These are phyloP conservation scores for Entomortierella chlamydospora DNA, from an alignment of 192 early-diverging fungal species.

Conservation along the genomic window DNA sequence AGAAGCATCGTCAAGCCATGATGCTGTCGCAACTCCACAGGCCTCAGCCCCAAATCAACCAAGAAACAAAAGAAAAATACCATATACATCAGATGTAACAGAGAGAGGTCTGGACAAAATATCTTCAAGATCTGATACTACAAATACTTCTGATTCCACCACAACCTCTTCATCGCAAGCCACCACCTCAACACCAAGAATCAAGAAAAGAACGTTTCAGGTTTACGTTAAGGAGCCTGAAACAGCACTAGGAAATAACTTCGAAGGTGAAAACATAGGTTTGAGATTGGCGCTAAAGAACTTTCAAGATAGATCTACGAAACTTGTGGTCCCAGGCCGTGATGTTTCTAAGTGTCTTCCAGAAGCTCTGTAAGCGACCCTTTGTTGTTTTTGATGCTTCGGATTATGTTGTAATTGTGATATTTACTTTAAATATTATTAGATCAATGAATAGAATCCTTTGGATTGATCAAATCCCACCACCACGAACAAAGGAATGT, in stretches of 20 bases:
- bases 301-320: neutral
- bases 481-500: neutral
- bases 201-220: neutral
- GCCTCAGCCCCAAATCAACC: neutral
- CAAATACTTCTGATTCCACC: neutral
- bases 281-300: neutral
- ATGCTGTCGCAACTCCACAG: too few species aligned
- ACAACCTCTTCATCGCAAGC: neutral
- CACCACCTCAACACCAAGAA: neutral
- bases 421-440: neutral
- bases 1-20: neutral
- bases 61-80: conserved; percentile 10
- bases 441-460: neutral
- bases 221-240: neutral
- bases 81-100: conserved; percentile 2
- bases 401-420: neutral
- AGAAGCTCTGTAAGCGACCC: neutral
- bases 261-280: neutral
- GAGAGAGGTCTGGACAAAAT: neutral
- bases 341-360: neutral
- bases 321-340: neutral
- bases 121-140: neutral
- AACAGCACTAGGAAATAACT: neutral
- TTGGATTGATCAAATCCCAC: neutral
- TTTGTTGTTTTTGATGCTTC: neutral